Base-by-base conservation (phyloP, 768 basidiomycete species). In the Leccinum aurantiacum region DNA sequence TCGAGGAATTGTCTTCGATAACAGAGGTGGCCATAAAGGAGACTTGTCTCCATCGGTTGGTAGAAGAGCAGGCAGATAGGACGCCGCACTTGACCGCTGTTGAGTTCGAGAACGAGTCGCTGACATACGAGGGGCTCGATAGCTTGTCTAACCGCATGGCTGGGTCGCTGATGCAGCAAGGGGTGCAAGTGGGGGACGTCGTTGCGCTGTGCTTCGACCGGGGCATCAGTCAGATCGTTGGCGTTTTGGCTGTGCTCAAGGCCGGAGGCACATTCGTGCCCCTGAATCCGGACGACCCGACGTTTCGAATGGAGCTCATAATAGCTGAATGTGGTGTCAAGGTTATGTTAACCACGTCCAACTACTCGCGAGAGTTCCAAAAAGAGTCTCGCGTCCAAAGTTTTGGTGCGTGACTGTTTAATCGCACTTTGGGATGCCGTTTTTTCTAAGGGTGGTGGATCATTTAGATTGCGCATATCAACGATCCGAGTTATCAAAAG, bases 61-160 rank as follows among this genome's bases (percentile, higher is more conserved):
- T 67, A 14, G 60, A 68, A 38, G 60, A 68, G 27, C 66, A 67
- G 27, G 37, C 27, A 29, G 50, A 60, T 52, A 68, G 53, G 41
- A 69, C 71, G 7, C 71, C 71, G 4, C 29, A 24, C 17, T 35
- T 63, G 46, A 56, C 64, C 8, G 71, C 71, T 13, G 24, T 72
- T 29, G 71, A 72, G 48, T 72, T 72, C 22, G 71, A 67, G 35
- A 62, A 67, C 41, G 63, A 76, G 49, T 61, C 67, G 0, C 48
- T 77, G 35, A 74, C 75, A 1, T 77, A 72, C 60, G 52, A 65
- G 14, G 71, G 72, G 31, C 69, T 77, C 13, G 74, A 76, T 25
- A 35, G 59, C 6, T 65, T 60, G 46, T 68, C 76, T 7, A 76
- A 77, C 54, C 70, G 72, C 27, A 68, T 77, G 19, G 75, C 76